phyloP scores from a whole-genome alignment of 768 basidiomycete species.

The Trichaptum fuscoviolaceum region DNA sequence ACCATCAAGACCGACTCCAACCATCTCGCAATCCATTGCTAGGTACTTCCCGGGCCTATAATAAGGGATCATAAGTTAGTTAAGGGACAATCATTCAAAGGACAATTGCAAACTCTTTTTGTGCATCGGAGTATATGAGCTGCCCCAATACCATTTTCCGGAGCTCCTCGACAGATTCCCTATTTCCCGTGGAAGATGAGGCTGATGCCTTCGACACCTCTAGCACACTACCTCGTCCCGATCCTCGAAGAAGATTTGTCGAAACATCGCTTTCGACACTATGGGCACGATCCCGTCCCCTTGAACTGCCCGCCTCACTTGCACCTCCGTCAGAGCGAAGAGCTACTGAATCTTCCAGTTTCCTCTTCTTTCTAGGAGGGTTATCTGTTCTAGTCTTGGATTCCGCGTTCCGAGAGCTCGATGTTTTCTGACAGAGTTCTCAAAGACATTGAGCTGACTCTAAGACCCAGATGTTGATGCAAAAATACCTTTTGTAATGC shows the following conservation, averaged over 20 bases:
- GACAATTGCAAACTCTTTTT: conserved; percentile 37
- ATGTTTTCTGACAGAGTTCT: conserved; percentile 11
- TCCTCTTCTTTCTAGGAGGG: conserved; percentile 10
- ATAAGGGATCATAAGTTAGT: conserved; percentile 8
- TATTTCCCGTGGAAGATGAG: conserved; percentile 33
- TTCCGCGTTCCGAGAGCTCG: conserved; percentile 8
- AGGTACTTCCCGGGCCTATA: conserved; percentile 66
- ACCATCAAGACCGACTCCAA: conserved; percentile 85
- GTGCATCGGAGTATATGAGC: conserved; percentile 32
- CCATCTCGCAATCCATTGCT: conserved; percentile 96
- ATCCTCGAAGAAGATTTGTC: conserved; percentile 6
- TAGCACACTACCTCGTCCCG: conserved; percentile 4
- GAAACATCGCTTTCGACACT: conserved; percentile 3
- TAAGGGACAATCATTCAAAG: not conserved
- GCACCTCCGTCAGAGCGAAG: conserved; percentile 3
- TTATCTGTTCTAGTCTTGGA: conserved; percentile 11
- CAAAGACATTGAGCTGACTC: conserved; percentile 8
- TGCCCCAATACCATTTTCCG: conserved; percentile 51
- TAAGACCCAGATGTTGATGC: not conserved
- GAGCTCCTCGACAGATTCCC: conserved; percentile 42
- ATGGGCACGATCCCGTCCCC: not conserved
- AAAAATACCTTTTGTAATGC: conserved; percentile 45
- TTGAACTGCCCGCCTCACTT: not conserved
- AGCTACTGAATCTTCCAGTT: conserved; percentile 5
- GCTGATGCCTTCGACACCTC: conserved; percentile 9